phyloP scores from a whole-genome alignment of 2,329 filamentous ascomycete genomes.

The Aureobasidium pullulans region DNA sequence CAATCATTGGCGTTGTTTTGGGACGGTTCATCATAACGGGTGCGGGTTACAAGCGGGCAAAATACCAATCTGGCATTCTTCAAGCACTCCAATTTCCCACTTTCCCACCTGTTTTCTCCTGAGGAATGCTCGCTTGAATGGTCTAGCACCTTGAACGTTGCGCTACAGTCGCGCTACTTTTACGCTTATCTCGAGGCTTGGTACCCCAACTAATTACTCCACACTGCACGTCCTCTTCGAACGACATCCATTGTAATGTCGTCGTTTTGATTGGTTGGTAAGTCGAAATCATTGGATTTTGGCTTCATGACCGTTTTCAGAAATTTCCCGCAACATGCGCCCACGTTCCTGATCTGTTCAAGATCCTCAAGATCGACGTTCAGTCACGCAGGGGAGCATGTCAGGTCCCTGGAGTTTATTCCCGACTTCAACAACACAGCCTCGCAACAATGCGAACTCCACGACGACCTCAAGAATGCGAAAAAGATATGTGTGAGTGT shows the following conservation, averaged over 20 bases:
- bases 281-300: neutral
- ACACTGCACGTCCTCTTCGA: neutral
- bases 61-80: slow-evolving; percentile 13
- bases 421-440: neutral
- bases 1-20: slow-evolving; percentile 8
- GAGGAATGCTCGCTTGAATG: neutral
- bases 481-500: neutral
- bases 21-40: slow-evolving; percentile 6
- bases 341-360: neutral
- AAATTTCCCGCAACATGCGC: slow-evolving; percentile 7
- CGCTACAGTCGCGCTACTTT: slow-evolving; percentile 6
- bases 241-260: neutral
- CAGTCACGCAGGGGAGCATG: slow-evolving; percentile 5
- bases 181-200: slow-evolving; percentile 11
- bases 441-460: neutral
- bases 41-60: slow-evolving; percentile 2
- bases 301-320: neutral
- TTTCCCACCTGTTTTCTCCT: neutral
- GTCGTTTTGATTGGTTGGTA: neutral
- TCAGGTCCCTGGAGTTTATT: neutral
- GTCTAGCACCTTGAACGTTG: neutral
- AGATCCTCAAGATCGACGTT: slow-evolving; percentile 6
- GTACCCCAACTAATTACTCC: neutral
- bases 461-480: neutral
- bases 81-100: slow-evolving; percentile 2